phyloP scores from a whole-genome alignment of 805 yeast species.

The Pichia scutulata region DNA sequence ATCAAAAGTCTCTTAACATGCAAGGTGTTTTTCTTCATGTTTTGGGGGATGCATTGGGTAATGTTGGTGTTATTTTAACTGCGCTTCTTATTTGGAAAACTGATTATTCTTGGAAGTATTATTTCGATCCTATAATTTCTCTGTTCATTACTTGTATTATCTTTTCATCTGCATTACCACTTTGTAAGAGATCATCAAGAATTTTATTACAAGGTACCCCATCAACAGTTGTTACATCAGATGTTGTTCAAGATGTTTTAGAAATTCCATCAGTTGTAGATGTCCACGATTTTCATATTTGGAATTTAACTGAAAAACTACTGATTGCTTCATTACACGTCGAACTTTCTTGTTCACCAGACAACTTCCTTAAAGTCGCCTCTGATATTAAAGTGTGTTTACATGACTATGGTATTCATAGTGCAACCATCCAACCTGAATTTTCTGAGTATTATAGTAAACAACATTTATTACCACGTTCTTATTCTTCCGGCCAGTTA shows the following conservation, averaged over 20 bases:
- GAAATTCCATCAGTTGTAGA: conserved; percentile 67
- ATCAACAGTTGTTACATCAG: conserved; percentile 65
- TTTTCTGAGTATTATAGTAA: conserved; percentile 38
- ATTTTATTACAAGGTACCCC: conserved; percentile 93
- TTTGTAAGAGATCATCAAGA: conserved; percentile 78
- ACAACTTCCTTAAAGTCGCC: conserved; percentile 62
- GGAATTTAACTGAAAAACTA: conserved; percentile 88
- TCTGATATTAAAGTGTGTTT: conserved; percentile 68
- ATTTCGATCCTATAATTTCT: conserved; percentile 81
- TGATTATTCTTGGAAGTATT: conserved; percentile 78
- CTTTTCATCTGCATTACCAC: conserved; percentile 84
- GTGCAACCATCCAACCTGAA: conserved; percentile 96
- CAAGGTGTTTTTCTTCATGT: conserved; percentile 95
- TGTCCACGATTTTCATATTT: conserved; percentile 91
- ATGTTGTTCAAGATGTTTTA: conserved; percentile 60
- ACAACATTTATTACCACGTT: conserved; percentile 23
- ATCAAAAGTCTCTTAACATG: conserved; percentile 77
- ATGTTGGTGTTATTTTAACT: conserved; percentile 83
- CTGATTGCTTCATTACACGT: conserved; percentile 87
- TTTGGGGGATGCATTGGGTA: conserved; percentile 92
- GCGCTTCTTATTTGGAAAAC: conserved; percentile 94
- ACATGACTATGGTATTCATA: conserved; percentile 80
- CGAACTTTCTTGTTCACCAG: conserved; percentile 59
- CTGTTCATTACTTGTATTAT: conserved; percentile 80
- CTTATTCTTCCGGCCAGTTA: conserved; percentile 18